Conservation (phyloP, 371 early-diverging fungal genomes). For the Actinomucor elegans region DNA sequence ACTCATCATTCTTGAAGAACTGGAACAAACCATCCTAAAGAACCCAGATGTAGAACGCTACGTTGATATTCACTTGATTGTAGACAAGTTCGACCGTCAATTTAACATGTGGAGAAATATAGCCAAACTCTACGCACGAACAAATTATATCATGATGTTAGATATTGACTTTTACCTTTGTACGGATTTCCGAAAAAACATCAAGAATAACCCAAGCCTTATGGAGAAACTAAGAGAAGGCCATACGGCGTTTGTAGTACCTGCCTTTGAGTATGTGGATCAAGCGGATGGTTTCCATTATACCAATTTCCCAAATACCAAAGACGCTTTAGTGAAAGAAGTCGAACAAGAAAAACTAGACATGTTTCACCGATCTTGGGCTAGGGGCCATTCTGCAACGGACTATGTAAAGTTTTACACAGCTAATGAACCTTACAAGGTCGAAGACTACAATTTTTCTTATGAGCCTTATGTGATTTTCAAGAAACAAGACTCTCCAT, state of each 20-base stretch:
- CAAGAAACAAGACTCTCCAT: constrained; percentile 58
- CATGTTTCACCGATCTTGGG: constrained; percentile 66
- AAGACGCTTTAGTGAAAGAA: constrained; percentile 41
- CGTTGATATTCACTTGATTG: constrained; percentile 66
- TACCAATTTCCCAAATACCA: constrained; percentile 52
- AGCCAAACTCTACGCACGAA: constrained; percentile 65
- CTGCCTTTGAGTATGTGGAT: constrained; percentile 64
- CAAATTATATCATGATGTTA: constrained; percentile 68
- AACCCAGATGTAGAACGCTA: constrained; percentile 58
- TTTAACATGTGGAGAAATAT: constrained; percentile 76
- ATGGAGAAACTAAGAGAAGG: constrained; percentile 42
- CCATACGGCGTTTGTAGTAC: constrained; percentile 58
- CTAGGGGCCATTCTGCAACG: constrained; percentile 62
- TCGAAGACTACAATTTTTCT: constrained; percentile 57
- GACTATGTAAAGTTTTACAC: constrained; percentile 61
- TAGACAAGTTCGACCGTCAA: constrained; percentile 65
- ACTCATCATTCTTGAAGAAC: constrained; percentile 40
- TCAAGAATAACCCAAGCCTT: constrained; percentile 34
- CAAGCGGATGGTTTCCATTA: constrained; percentile 58
- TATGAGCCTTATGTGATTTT: constrained; percentile 71
- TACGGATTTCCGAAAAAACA: constrained; percentile 52
- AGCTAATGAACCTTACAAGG: constrained; percentile 48
- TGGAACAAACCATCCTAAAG: constrained; percentile 46
- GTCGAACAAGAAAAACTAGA: constrained; percentile 49
- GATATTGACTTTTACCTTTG: constrained; percentile 72